Conservation (phyloP, 2,329 filamentous ascomycete species). For the Arthrinium phaeospermum region DNA sequence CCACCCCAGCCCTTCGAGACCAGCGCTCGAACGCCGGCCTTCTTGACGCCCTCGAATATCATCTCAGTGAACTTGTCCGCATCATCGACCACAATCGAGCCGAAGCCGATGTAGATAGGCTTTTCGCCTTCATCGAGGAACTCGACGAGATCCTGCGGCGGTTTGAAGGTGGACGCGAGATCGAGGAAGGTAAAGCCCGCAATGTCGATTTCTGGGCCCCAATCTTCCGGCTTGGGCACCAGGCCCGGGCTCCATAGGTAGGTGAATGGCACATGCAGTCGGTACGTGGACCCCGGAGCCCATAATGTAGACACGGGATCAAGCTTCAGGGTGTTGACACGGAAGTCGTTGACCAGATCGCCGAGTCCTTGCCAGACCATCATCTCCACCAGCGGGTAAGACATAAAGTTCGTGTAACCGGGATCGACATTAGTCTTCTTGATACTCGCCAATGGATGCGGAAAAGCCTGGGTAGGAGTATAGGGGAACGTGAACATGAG, state of each 20-base stretch:
- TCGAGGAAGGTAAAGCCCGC: conserved; percentile 82
- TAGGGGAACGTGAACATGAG: conserved; percentile 92
- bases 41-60: conserved; percentile 72
- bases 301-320: conserved; percentile 78
- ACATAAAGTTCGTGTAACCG: conserved; percentile 80
- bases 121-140: conserved; percentile 63
- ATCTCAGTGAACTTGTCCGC: conserved; percentile 70
- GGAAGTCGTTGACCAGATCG: conserved; percentile 77
- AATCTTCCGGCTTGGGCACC: conserved; percentile 71
- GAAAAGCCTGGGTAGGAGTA: conserved; percentile 75
- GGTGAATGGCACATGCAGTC: conserved; percentile 76
- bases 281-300: conserved; percentile 76
- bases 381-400: conserved; percentile 80
- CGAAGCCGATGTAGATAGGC: conserved; percentile 78
- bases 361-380: conserved; percentile 91
- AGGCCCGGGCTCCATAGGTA: conserved; percentile 74
- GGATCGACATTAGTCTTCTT: conserved; percentile 74
- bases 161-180: conserved; percentile 64
- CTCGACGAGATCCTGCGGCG: conserved; percentile 57
- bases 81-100: conserved; percentile 77
- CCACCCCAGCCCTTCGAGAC: conserved; percentile 81
- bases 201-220: conserved; percentile 73
- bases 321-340: conserved; percentile 70
- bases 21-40: conserved; percentile 71
- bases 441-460: conserved; percentile 79